Evolutionary conservation across 768 basidiomycete genomes (phyloP), one percentile per base, ranked within the genome.

Genomic region (Suillus americanus): DNA sequence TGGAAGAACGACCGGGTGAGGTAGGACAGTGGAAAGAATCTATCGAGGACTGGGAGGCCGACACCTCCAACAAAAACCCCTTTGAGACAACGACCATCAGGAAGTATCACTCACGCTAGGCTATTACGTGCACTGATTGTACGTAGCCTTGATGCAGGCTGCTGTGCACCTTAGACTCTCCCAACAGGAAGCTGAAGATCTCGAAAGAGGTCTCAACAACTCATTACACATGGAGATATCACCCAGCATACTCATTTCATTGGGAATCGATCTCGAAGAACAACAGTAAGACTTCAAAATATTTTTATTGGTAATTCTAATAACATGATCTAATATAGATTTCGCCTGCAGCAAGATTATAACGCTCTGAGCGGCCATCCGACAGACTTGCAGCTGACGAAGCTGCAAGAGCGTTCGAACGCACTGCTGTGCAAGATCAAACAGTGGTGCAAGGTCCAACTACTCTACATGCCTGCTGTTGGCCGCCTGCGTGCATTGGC

Each of bases 331-430:
- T 1, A 16, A 2, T 30, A 30, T 65, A n/a, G 51, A 20, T 2
- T 60, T 25, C 37, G 63, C 62, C 37, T 63, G n/a, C 4, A 55
- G 37, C 13, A 55, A 54, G 51, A 54, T 54, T 14, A 14, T 6
- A 14, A 14, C 13, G 30, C 23, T 12, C 60, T 73, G 3, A 71
- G 70, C 6, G 1, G 55, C 2, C 70, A 74, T 64, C 57, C 74
- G 25, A 77, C 74, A 4, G 63, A 66, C 50, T 69, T 71, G 12
- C 75, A 79, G 60, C 60, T 66, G 25, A 64, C 70, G 14, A 75
- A 74, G 57, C 25, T 77, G 9, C 57, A 72, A 10, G 72, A 75
- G 61, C 68, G 69, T 2, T 63, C 67, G 1, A 72, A 69, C 41
- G 40, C 61, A 2, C 62, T 78, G 2, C 62, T 50, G 23, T 61